Conservation (phyloP, 2,329 filamentous ascomycete species). For the Neopestalotiopsis sp. region DNA sequence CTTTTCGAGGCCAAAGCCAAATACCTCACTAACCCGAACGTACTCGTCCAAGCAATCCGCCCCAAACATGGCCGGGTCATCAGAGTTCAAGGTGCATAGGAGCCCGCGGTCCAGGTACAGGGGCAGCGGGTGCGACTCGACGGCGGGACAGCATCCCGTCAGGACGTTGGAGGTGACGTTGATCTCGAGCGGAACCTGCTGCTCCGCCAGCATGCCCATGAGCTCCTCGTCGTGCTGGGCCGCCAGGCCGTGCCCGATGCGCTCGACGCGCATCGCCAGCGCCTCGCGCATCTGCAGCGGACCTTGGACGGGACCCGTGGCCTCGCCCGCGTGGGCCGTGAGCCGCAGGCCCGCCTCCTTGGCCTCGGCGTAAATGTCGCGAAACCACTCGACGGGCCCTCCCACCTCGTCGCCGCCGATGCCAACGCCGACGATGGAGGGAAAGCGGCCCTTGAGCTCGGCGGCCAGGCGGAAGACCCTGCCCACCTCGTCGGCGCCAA, state of each 20-base stretch:
- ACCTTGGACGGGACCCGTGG: conserved; percentile 22
- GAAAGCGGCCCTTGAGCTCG: conserved; percentile 18
- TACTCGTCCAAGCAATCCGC: conserved; percentile 25
- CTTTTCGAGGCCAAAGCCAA: conserved; percentile 18
- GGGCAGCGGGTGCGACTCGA: conserved; percentile 22
- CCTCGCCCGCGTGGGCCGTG: conserved; percentile 25
- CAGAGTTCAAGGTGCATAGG: conserved; percentile 22
- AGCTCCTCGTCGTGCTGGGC: conserved; percentile 24
- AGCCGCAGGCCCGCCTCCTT: conserved; percentile 23
- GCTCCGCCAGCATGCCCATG: conserved; percentile 16
- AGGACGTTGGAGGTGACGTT: conserved; percentile 26
- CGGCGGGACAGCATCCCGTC: conserved; percentile 21
- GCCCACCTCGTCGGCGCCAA: conserved; percentile 20
- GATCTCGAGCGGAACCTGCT: conserved; percentile 23
- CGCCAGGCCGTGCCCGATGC: conserved; percentile 24
- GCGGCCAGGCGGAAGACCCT: conserved; percentile 23
- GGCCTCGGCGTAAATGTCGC: conserved; percentile 23
- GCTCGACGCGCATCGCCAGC: conserved; percentile 22
- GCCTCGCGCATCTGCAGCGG: conserved; percentile 24
- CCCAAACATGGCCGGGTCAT: conserved; percentile 26
- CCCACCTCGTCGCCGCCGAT: conserved; percentile 24
- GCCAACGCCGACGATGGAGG: conserved; percentile 24
- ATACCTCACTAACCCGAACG: conserved; percentile 21
- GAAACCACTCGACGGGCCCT: conserved; percentile 21
- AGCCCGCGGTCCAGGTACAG: conserved; percentile 17